phyloP scores from a whole-genome alignment of 1,284 basidiomycete species.

The Ganoderma meredithae region DNA sequence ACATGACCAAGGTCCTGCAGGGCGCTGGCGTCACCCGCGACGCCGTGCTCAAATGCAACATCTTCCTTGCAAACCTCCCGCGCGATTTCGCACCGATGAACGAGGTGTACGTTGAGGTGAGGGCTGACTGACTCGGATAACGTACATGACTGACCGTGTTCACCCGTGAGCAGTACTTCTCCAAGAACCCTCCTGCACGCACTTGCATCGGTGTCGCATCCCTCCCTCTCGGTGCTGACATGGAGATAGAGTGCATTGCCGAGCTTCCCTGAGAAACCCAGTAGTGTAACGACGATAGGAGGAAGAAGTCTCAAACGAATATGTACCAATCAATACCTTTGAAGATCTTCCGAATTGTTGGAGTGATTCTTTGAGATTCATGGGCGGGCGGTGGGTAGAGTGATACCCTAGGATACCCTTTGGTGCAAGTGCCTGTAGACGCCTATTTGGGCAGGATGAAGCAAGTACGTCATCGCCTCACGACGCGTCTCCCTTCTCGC shows the following conservation, averaged over 20 bases:
- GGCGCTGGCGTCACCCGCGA: constrained; percentile 65
- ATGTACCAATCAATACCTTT: constrained; percentile 8
- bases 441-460: background rate
- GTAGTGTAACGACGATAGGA: background rate
- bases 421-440: background rate
- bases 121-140: constrained; percentile 12
- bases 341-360: background rate
- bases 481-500: constrained; percentile 14
- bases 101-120: constrained; percentile 57
- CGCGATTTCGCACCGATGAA: constrained; percentile 63
- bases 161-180: constrained; percentile 55
- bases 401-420: too few species aligned
- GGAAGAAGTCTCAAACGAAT: background rate
- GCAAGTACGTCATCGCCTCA: constrained; percentile 15
- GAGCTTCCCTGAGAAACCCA: constrained; percentile 43
- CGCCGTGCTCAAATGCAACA: constrained; percentile 67
- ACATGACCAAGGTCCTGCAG: constrained; percentile 63
- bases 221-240: constrained; percentile 65
- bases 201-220: constrained; percentile 71
- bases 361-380: background rate
- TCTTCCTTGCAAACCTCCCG: constrained; percentile 62
- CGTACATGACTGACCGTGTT: background rate
- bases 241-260: constrained; percentile 75
- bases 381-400: background rate
- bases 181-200: constrained; percentile 56